phyloP scores from a whole-genome alignment of 352 stramenopile species.

The Phytophthora tentaculata region DNA sequence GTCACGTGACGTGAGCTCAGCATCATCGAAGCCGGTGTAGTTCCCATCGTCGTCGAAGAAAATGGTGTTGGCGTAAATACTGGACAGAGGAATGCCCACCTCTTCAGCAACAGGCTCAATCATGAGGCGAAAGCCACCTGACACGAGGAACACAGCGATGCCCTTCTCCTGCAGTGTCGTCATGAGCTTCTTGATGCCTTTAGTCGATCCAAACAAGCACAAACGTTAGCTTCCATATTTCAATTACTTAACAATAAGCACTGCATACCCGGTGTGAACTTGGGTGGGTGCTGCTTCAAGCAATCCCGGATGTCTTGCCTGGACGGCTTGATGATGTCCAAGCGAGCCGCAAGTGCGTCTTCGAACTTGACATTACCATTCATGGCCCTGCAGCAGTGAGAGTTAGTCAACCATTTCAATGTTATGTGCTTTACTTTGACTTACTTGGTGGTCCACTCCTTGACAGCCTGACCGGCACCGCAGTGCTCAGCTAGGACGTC shows the following conservation, averaged over 20 bases:
- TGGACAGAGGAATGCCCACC: slow-evolving; percentile 82
- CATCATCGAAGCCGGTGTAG: slow-evolving; percentile 95
- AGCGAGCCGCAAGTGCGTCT: slow-evolving; percentile 94
- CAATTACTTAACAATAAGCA: neutral
- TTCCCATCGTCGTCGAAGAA: slow-evolving; percentile 91
- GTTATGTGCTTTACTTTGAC: slow-evolving; percentile 9
- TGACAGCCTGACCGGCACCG: slow-evolving; percentile 93
- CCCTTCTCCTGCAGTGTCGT: slow-evolving; percentile 87
- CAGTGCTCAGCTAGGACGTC: slow-evolving; percentile 97
- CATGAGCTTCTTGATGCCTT: slow-evolving; percentile 92
- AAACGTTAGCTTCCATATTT: too few species aligned
- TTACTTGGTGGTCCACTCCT: slow-evolving; percentile 93
- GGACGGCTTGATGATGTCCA: slow-evolving; percentile 97
- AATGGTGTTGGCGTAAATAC: slow-evolving; percentile 99
- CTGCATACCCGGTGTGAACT: slow-evolving; percentile 80
- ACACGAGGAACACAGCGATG: slow-evolving; percentile 98
- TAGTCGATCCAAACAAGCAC: neutral
- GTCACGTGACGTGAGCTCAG: slow-evolving; percentile 93
- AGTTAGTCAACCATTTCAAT: slow-evolving; percentile 4
- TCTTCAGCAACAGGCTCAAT: slow-evolving; percentile 96
- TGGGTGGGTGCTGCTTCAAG: slow-evolving; percentile 89
- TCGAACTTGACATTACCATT: slow-evolving; percentile 98
- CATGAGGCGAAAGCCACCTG: slow-evolving; percentile 98
- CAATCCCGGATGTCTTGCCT: slow-evolving; percentile 89
- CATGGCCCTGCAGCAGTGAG: slow-evolving; percentile 91